phyloP scores from a whole-genome alignment of 768 basidiomycete species.

The Cystobasidium ongulense region DNA sequence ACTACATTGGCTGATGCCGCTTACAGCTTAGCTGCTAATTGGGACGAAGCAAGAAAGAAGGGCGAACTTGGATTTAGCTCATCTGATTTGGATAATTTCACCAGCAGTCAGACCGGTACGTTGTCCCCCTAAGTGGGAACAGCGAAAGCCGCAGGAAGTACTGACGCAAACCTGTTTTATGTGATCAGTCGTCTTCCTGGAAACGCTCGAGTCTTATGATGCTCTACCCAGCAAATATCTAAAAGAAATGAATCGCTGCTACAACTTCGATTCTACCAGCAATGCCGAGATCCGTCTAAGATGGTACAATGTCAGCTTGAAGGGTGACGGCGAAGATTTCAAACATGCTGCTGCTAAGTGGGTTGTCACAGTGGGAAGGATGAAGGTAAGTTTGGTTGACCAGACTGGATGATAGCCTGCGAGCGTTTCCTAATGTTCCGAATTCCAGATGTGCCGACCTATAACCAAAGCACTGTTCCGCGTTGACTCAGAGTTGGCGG shows the following conservation, averaged over 20 bases:
- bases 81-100: slow-evolving; percentile 41
- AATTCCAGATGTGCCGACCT: slow-evolving; percentile 29
- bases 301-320: slow-evolving; percentile 37
- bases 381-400: slow-evolving; percentile 19
- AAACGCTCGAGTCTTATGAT: slow-evolving; percentile 39
- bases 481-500: slow-evolving; percentile 14
- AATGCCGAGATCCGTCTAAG: slow-evolving; percentile 46
- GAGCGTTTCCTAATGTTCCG: background rate
- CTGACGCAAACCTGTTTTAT: background rate
- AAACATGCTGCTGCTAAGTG: slow-evolving; percentile 25
- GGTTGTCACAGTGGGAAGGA: slow-evolving; percentile 28
- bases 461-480: slow-evolving; percentile 26
- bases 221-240: slow-evolving; percentile 32
- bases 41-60: slow-evolving; percentile 41
- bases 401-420: background rate
- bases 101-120: slow-evolving; percentile 43
- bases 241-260: slow-evolving; percentile 39
- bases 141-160: background rate
- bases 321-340: slow-evolving; percentile 21
- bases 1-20: slow-evolving; percentile 38
- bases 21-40: slow-evolving; percentile 45
- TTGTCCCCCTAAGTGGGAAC: too few relatives aligned
- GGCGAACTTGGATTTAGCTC: slow-evolving; percentile 19
- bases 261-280: slow-evolving; percentile 42
- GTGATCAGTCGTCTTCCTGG: slow-evolving; percentile 46